Percentiles rank a stretch among this genome's conserved stretches.
Evolutionary conservation across 2,329 filamentous ascomycete genomes (phyloP).

Genomic region (Macrophomina pseudophaseolina): DNA sequence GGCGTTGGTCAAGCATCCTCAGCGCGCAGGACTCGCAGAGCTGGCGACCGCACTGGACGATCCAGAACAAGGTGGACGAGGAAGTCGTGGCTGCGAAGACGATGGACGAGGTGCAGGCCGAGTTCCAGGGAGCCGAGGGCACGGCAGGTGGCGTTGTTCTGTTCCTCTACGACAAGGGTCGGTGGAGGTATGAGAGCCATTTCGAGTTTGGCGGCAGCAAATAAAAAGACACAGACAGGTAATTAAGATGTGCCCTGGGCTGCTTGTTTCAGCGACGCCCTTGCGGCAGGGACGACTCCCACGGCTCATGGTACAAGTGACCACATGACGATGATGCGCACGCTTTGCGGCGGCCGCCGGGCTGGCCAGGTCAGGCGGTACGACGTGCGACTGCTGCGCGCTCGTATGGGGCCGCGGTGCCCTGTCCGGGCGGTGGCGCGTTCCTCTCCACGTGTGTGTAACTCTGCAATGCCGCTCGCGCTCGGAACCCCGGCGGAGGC

Average conservation of each 20-base stretch:
- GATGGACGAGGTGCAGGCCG: constrained; percentile 41
- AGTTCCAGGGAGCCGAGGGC: constrained; percentile 42
- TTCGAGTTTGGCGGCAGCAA: constrained; percentile 39
- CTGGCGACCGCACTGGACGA: constrained; percentile 50
- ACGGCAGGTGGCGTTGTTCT: constrained; percentile 46
- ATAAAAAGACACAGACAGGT: background rate
- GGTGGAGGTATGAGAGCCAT: constrained; percentile 46
- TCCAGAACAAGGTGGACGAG: constrained; percentile 55
- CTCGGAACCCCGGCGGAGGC: constrained; percentile 1
- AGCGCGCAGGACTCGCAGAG: constrained; percentile 51
- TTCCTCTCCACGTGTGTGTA: constrained; percentile 18
- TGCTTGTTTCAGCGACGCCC: constrained; percentile 14
- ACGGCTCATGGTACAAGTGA: constrained; percentile 6
- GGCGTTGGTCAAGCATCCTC: constrained; percentile 45
- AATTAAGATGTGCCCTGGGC: constrained; percentile 13
- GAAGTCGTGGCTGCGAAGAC: constrained; percentile 43
- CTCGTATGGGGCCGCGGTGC: constrained; percentile 6
- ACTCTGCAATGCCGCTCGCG: constrained; percentile 15
- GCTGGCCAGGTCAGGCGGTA: background rate
- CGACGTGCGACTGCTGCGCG: background rate
- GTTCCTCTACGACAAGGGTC: constrained; percentile 49
- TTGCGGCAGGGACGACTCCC: constrained; percentile 8
- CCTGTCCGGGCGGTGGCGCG: constrained; percentile 10
- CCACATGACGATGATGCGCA: constrained; percentile 15
- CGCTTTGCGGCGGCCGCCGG: background rate